Percentiles rank a stretch among this genome's conserved stretches.
Conservation (phyloP, 2,329 filamentous ascomycete genomes). For the Coleophoma cylindrospora region DNA sequence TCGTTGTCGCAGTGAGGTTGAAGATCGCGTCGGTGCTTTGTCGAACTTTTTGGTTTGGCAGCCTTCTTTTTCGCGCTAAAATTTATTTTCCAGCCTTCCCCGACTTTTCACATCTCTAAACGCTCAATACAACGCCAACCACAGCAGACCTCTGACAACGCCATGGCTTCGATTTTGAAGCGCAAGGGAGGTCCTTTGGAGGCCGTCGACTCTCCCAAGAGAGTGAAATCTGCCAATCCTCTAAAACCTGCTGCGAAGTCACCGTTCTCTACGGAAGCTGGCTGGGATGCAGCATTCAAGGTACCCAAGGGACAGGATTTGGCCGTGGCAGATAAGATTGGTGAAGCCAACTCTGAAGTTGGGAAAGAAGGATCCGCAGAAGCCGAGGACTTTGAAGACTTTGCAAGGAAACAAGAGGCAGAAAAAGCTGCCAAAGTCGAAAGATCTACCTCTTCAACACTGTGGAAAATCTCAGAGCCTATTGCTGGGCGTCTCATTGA, state of each 20-base stretch:
- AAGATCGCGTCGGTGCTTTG: neutral
- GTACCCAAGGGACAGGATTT: conserved; percentile 12
- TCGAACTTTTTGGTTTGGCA: neutral
- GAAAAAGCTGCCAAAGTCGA: conserved; percentile 24
- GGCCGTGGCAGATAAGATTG: conserved; percentile 12
- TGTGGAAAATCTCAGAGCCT: conserved; percentile 58
- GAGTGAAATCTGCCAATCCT: conserved; percentile 18
- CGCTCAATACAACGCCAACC: conserved; percentile 3
- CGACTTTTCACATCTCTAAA: conserved; percentile 5
- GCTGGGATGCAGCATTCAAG: conserved; percentile 23
- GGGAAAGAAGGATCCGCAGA: conserved; percentile 10
- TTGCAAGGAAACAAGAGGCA: conserved; percentile 3
- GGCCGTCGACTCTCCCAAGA: conserved; percentile 21
- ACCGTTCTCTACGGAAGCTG: conserved; percentile 6
- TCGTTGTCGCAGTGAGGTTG: neutral
- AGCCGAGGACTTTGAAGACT: conserved; percentile 16
- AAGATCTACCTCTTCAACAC: conserved; percentile 5
- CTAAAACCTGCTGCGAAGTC: conserved; percentile 2
- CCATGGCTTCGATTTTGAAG: conserved; percentile 29
- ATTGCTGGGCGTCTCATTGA: conserved; percentile 62
- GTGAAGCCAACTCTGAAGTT: conserved; percentile 5
- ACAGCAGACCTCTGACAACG: conserved; percentile 24
- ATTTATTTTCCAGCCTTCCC: conserved; percentile 8
- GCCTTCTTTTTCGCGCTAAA: conserved; percentile 7
- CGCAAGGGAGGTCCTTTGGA: conserved; percentile 27